These are phyloP conservation scores for Bullera alba DNA, from an alignment of 768 basidiomycete species.

Conservation along the genomic window DNA sequence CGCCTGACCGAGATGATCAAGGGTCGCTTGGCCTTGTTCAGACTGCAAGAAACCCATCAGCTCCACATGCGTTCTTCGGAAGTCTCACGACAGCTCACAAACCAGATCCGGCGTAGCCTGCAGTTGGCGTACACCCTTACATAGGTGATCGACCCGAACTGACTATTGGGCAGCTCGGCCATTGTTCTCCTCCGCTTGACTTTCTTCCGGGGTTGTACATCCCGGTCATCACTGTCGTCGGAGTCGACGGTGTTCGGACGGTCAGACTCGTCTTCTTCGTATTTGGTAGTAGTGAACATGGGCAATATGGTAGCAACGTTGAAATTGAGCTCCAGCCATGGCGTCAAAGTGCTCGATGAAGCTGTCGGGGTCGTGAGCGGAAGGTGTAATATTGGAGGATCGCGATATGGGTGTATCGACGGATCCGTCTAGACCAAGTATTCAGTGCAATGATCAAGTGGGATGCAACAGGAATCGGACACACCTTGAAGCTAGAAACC, in stretches of 20 bases:
- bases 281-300: slow-evolving; percentile 34
- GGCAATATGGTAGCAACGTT: slow-evolving; percentile 22
- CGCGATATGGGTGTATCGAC: slow-evolving; percentile 14
- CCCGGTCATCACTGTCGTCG: slow-evolving; percentile 1
- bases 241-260: too few relatives aligned
- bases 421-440: slow-evolving; percentile 19
- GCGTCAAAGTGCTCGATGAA: slow-evolving; percentile 24
- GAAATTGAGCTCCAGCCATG: slow-evolving; percentile 33
- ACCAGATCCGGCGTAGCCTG: slow-evolving; percentile 38
- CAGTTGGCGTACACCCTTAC: slow-evolving; percentile 44
- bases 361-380: slow-evolving; percentile 25
- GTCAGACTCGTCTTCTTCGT: too few relatives aligned
- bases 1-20: slow-evolving; percentile 14
- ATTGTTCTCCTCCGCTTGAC: slow-evolving; percentile 11
- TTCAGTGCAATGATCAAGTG: neutral
- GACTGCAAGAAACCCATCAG: slow-evolving; percentile 13
- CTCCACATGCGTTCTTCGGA: neutral
- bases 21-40: slow-evolving; percentile 24
- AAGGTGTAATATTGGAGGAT: slow-evolving; percentile 34
- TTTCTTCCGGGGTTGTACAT: neutral
- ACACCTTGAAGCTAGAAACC: slow-evolving; percentile 29
- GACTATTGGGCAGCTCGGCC: slow-evolving; percentile 17
- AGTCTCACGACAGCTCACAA: slow-evolving; percentile 21
- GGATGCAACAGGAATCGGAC: neutral
- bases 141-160: slow-evolving; percentile 26